Conservation (phyloP, 345 rosid genomes). For the Brassica rapa region DNA sequence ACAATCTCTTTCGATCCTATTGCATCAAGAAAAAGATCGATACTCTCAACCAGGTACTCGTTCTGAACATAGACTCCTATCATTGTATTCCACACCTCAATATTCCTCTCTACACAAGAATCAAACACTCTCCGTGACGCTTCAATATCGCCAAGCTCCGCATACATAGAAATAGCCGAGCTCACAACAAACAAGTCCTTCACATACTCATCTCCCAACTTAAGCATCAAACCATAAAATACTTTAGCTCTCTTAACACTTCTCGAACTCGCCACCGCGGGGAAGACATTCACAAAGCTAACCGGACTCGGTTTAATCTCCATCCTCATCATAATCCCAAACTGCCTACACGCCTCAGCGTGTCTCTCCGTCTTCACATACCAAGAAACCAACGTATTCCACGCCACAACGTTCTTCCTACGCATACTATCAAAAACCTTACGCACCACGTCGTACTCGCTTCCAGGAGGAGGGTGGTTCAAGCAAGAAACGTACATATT, state of each 20-base stretch:
- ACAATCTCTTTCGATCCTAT: slow-evolving; percentile 48
- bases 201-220: slow-evolving; percentile 59
- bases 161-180: slow-evolving; percentile 64
- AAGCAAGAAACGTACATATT: slow-evolving; percentile 74
- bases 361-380: slow-evolving; percentile 67
- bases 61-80: slow-evolving; percentile 70
- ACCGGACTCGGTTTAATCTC: slow-evolving; percentile 69
- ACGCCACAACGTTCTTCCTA: slow-evolving; percentile 72
- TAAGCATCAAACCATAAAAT: slow-evolving; percentile 66
- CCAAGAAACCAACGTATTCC: slow-evolving; percentile 85
- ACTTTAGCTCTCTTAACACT: slow-evolving; percentile 53
- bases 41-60: slow-evolving; percentile 46
- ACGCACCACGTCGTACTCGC: slow-evolving; percentile 58
- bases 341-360: slow-evolving; percentile 54
- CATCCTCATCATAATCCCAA: slow-evolving; percentile 63
- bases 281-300: slow-evolving; percentile 79
- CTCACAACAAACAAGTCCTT: slow-evolving; percentile 74
- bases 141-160: slow-evolving; percentile 68
- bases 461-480: slow-evolving; percentile 23
- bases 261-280: slow-evolving; percentile 58
- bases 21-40: slow-evolving; percentile 64
- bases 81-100: slow-evolving; percentile 89
- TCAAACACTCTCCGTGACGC: slow-evolving; percentile 68
- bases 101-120: slow-evolving; percentile 55
- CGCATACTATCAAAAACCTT: slow-evolving; percentile 65